Base-by-base conservation (phyloP, 306 rosid species). In the Quercus bicolor region DNA sequence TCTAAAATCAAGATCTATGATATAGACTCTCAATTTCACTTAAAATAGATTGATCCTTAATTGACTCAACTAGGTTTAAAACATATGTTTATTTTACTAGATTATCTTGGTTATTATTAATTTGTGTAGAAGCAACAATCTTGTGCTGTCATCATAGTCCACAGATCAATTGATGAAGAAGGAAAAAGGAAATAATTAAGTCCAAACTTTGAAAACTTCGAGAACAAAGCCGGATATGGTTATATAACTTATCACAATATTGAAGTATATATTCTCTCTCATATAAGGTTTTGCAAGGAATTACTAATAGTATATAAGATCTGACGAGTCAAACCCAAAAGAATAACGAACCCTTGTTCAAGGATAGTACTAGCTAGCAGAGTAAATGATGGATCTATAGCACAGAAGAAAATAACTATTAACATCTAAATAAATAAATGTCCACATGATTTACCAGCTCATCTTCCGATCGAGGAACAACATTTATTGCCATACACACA, bases 401-500 rank as follows among this genome's bases (percentile, higher is more conserved):
- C 78, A 84, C 56, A 80, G 75, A 80, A 82, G 69, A 75, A 5
- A 16, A 66, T 12, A 11, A 10, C 72, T 45, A 52, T 18, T 56
- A 75, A 65, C 76, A 75, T 70, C 15, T 78, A 72, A 65, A 72
- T 71, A 78, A 26, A 78, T 85, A 75, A 62, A 71, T 51, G 80
- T 79, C 56, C 56, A 70, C 75, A 72, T 75, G 70, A 82, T 51
- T 70, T n/a, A 76, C 77, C 69, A 28, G 70, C 68, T 79, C 78
- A 76, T 79, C 68, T 68, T 59, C 45, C 6, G 34, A 33, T 33
- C 34, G 23, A 76, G 64, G 74, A 75, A 70, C 60, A 82, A 77
- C 78, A 85, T 82, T 85, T 85, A 82, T 85, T 83, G 57, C 21
- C 59, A 62, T 70, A 86, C 80, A 82, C 20, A 79, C 76, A 79